Conservation (phyloP, 108 stramenopile genomes). For the Nannochloropsis salina region DNA sequence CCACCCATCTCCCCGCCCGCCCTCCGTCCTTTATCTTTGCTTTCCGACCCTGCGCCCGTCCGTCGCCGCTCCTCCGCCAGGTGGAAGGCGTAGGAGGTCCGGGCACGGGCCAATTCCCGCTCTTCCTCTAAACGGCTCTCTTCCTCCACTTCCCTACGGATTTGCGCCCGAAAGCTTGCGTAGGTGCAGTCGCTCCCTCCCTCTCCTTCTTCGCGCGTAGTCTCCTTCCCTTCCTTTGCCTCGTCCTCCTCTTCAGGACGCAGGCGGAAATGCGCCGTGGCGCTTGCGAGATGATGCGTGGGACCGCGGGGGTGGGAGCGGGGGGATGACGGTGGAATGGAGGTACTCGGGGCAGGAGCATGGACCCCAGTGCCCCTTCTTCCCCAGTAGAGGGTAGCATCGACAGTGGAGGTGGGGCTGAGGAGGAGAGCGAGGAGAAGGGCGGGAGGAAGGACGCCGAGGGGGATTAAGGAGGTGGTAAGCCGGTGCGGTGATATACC, state of each 20-base stretch:
- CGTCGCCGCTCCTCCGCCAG: not conserved
- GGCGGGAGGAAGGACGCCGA: not conserved
- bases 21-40: not conserved
- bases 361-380: not conserved
- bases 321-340: not conserved
- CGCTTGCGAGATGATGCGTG: not conserved
- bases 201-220: not conserved
- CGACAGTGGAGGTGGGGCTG: not conserved
- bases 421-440: constrained; percentile 12
- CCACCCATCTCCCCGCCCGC: not conserved
- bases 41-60: not conserved
- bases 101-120: not conserved
- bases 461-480: not conserved
- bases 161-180: not conserved
- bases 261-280: not conserved
- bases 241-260: not conserved
- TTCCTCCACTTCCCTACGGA: constrained; percentile 17
- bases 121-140: constrained; percentile 11
- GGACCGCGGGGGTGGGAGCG: not conserved
- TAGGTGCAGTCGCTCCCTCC: not conserved
- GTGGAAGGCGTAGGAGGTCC: not conserved
- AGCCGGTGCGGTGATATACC: not conserved
- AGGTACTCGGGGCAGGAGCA: not conserved
- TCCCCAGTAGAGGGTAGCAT: not conserved
- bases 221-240: not conserved